Evolutionary conservation across 371 early-diverging fungal species (phyloP), one percentile per base, ranked within the genome.

Genomic region (Rhizopus arrhizus): DNA sequence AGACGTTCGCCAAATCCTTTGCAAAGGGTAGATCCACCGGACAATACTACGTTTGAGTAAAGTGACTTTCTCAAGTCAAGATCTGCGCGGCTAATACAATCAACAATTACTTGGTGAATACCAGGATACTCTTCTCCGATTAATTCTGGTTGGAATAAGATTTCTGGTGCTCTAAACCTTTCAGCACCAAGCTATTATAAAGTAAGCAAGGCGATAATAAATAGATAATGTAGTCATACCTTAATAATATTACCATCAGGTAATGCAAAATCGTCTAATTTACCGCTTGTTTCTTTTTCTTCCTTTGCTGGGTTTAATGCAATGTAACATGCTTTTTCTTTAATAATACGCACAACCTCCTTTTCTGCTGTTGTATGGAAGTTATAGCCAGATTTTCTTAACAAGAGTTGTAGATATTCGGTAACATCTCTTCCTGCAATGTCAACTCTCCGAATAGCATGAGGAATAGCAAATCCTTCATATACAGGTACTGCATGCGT

Each of bases 381-480:
- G 59, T 85, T 77, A 74, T 89, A 88, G 2, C 97, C 97, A 13
- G 89, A 80, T 77, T 94, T 94, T 51, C 93, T 89, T 47, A 98
- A 82, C 56, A 95, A 80, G 28, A 92, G 73, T 69, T 91, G 92
- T 57, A 98, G 75, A 61, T 94, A 84, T 54, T 93, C 89, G 5
- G 98, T 97, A 38, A 98, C 86, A 72, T 97, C 97, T 58, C 94
- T 78, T 5, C 97, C 98, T 31, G 95, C 97, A 64, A 96, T 77
- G 71, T 97, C 96, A 41, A 95, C 85, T 66, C 97, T 81, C 53
- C 90, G 85, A 59, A 96, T 91, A 41, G 97, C 98, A 63, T 96
- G 91, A 6, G 93, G 92, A 62, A 96, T 85, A 38, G 96, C 91
- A 69, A 91, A 97, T n/a, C 97, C 97, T 76, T 97, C 97, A 70